phyloP scores from a whole-genome alignment of 495 filamentous ascomycete species.

The Patellaria atrata region DNA sequence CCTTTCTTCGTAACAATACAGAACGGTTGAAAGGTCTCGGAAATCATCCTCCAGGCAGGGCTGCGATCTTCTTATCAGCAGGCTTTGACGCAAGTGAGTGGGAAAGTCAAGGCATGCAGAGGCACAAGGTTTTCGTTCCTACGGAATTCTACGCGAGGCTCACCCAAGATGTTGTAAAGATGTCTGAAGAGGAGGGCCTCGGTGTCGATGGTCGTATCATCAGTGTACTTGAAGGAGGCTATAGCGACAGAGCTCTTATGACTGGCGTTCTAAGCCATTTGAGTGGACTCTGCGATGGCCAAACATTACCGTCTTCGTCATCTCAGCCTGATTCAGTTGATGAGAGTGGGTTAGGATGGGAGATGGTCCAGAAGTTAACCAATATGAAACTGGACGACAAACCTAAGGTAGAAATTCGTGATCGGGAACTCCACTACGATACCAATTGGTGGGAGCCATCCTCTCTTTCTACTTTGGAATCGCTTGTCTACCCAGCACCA shows the following conservation, averaged over 20 bases:
- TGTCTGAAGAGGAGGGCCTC: slow-evolving; percentile 68
- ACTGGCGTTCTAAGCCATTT: slow-evolving; percentile 83
- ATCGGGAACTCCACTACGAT: slow-evolving; percentile 34
- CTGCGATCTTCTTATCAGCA: slow-evolving; percentile 84
- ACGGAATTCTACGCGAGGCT: slow-evolving; percentile 92
- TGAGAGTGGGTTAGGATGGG: slow-evolving; percentile 33
- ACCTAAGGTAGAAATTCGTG: slow-evolving; percentile 1
- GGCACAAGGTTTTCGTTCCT: slow-evolving; percentile 86
- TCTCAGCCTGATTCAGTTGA: no score
- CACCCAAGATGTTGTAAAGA: slow-evolving; percentile 63
- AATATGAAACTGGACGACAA: slow-evolving; percentile 13
- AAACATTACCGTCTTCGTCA: slow-evolving; percentile 8
- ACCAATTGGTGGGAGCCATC: slow-evolving; percentile 62
- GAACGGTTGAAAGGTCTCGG: slow-evolving; percentile 40
- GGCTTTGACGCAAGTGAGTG: slow-evolving; percentile 95
- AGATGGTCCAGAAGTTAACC: slow-evolving; percentile 37
- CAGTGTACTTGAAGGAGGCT: slow-evolving; percentile 90
- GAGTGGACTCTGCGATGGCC: slow-evolving; percentile 52
- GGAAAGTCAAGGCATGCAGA: slow-evolving; percentile 83
- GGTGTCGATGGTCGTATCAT: slow-evolving; percentile 71
- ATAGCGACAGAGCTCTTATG: slow-evolving; percentile 77
- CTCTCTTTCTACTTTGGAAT: slow-evolving; percentile 52
- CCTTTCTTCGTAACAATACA: slow-evolving; percentile 56
- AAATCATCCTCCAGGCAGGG: slow-evolving; percentile 46
- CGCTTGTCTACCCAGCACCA: slow-evolving; percentile 35